These are phyloP conservation scores for Cryptococcus jaspeensis DNA, from an alignment of 1,284 basidiomycete species.

Conservation along the genomic window DNA sequence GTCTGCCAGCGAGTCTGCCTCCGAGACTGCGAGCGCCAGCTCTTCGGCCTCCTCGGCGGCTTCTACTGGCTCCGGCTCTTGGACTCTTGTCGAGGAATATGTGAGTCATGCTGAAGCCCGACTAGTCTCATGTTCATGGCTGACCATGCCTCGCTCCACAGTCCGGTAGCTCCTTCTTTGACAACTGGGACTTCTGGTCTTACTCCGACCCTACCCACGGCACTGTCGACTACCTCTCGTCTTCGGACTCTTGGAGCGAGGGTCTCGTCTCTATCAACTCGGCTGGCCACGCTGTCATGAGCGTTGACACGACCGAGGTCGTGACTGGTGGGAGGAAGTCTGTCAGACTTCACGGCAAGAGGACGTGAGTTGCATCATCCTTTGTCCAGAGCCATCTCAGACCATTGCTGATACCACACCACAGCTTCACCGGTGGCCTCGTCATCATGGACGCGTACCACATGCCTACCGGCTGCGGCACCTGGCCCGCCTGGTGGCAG, in stretches of 20 bases:
- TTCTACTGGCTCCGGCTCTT: constrained; percentile 22
- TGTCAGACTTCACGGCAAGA: constrained; percentile 69
- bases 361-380: constrained; percentile 16
- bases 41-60: constrained; percentile 8
- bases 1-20: constrained; percentile 4
- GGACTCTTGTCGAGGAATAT: constrained; percentile 36
- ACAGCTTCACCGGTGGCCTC: constrained; percentile 63
- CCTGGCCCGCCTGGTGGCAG: constrained; percentile 59
- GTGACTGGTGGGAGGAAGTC: constrained; percentile 67
- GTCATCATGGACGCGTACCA: constrained; percentile 81
- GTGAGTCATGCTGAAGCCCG: constrained; percentile 14
- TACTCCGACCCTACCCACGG: constrained; percentile 77
- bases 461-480: constrained; percentile 86
- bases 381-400: neutral
- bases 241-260: constrained; percentile 38
- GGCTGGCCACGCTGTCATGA: constrained; percentile 73
- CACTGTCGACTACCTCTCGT: constrained; percentile 50
- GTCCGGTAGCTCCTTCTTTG: constrained; percentile 62
- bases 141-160: constrained; percentile 8
- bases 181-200: constrained; percentile 74
- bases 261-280: constrained; percentile 59
- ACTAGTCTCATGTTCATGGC: neutral
- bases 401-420: constrained; percentile 14
- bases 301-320: constrained; percentile 72
- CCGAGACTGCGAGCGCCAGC: constrained; percentile 11